phyloP scores from a whole-genome alignment of 257 asterid species.

The Solanum infundibuliforme region DNA sequence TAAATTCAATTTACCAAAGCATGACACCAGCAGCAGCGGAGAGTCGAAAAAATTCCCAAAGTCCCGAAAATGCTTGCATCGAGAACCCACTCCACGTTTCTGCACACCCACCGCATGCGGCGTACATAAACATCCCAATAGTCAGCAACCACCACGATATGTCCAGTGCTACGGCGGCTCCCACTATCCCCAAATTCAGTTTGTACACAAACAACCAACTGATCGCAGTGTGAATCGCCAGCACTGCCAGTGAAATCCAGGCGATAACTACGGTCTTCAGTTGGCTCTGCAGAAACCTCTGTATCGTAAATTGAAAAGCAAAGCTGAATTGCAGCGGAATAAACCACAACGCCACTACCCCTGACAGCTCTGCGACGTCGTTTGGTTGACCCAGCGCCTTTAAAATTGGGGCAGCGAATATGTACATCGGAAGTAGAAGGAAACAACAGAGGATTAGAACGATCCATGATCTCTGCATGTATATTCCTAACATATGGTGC shows the following conservation, averaged over 20 bases:
- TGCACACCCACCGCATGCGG: slow-evolving; percentile 31
- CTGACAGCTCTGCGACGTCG: slow-evolving; percentile 20
- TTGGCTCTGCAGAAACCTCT: slow-evolving; percentile 39
- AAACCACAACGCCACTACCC: slow-evolving; percentile 15
- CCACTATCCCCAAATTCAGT: slow-evolving; percentile 20
- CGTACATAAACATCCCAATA: slow-evolving; percentile 17
- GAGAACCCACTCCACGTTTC: slow-evolving; percentile 40
- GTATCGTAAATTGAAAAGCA: slow-evolving; percentile 15
- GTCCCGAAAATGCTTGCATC: slow-evolving; percentile 25
- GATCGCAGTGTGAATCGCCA: slow-evolving; percentile 10
- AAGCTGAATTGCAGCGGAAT: slow-evolving; percentile 21
- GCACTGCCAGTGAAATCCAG: slow-evolving; percentile 15
- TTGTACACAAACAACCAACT: slow-evolving; percentile 22
- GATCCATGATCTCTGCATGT: slow-evolving; percentile 28
- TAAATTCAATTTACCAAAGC: slow-evolving; percentile 21
- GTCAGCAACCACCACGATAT: slow-evolving; percentile 35
- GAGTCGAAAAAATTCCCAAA: slow-evolving; percentile 25
- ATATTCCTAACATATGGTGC: slow-evolving; percentile 21
- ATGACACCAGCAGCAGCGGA: slow-evolving; percentile 42
- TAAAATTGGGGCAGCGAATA: slow-evolving; percentile 17
- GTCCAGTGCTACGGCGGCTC: slow-evolving; percentile 21
- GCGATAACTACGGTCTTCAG: slow-evolving; percentile 19
- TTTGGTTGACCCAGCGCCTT: slow-evolving; percentile 18
- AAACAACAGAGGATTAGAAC: slow-evolving; percentile 5
- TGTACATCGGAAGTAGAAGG: slow-evolving; percentile 14